Evolutionary conservation across 169 alveolate genomes (phyloP), one percentile per base, ranked within the genome.

Genomic region (Plasmodium fragile): DNA sequence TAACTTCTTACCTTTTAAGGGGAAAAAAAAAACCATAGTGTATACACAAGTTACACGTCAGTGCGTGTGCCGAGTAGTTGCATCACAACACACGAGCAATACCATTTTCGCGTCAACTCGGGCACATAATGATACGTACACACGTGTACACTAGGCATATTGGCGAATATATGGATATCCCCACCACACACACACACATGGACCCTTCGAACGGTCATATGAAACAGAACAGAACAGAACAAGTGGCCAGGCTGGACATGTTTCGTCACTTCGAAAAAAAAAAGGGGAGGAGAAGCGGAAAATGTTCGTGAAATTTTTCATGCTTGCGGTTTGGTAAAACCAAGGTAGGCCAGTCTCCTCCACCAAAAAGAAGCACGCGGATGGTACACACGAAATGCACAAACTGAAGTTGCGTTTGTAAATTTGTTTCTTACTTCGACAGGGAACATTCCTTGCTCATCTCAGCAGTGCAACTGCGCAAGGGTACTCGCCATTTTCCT

Each of bases 21-120:
- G 18, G 11, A 45, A 59, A 55, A 59, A 59, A 22, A 59, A 18
- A 59, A 6, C n/a, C 36, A 65, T 22, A 28, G 39, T 28, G 36
- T 28, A 65, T 65, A 65, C 75, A 65, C 75, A 65, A 22, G 75
- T 65, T 65, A 65, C 75, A 65, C 75, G 39, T 28, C 75, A 65
- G 75, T 65, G 36, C 41, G 75, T 65, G 75, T 65, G 75, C 36
- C 75, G n/a, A 65, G 75, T 7, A 65, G 36, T 8, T 65, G 34
- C 75, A 65, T 65, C 30, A 18, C 41, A 65, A 65, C 36, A 65
- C 30, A 65, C 75, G 75, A 49, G 59, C 59, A 49, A 49, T 49
- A 49, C 59, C 59, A 49, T 16, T 49, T 49, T 5, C 75, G 36
- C 75, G 36, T 65, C 13, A 25, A 65, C 16, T 65, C 75, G 16